Evolutionary conservation across 805 yeast genomes (phyloP).

Genomic region (Lipomyces chichibuensis): DNA sequence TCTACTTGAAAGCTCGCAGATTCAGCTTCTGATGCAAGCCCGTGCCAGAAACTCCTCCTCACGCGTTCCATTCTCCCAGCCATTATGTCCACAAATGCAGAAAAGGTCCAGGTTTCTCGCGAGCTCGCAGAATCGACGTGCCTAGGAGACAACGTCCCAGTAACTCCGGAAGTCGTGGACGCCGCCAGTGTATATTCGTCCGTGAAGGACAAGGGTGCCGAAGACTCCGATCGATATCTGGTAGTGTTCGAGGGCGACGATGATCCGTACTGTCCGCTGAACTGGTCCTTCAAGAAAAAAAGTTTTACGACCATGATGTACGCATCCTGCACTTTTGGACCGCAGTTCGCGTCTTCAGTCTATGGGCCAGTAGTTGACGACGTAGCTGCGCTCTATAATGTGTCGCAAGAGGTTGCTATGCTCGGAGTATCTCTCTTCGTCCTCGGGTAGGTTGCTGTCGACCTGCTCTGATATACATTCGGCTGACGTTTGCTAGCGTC

Average conservation of each 20-base stretch:
- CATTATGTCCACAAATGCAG: not conserved
- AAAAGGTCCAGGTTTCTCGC: not conserved
- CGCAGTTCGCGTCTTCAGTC: slow-evolving; percentile 32
- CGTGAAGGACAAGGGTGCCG: not conserved
- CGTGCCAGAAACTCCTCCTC: not conserved
- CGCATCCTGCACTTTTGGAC: slow-evolving; percentile 34
- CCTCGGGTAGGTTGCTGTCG: slow-evolving; percentile 51
- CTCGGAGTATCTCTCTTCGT: slow-evolving; percentile 48
- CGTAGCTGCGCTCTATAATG: slow-evolving; percentile 16
- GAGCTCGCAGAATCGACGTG: not conserved
- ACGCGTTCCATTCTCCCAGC: not conserved
- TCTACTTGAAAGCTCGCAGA: not conserved
- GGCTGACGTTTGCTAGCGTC: slow-evolving; percentile 40
- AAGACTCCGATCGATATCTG: slow-evolving; percentile 16
- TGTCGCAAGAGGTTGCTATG: slow-evolving; percentile 25
- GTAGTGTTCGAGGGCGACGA: slow-evolving; percentile 39
- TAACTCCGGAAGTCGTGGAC: not conserved
- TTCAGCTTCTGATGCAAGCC: not conserved
- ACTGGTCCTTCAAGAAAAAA: slow-evolving; percentile 29
- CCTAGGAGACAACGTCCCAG: not conserved
- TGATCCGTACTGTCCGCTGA: slow-evolving; percentile 32
- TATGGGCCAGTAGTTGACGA: slow-evolving; percentile 25
- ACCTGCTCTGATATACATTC: not conserved
- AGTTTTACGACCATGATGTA: slow-evolving; percentile 30
- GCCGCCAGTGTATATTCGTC: not conserved